Evolutionary conservation across 108 stramenopile species (phyloP), one percentile per base, ranked within the genome.

Genomic region (Nitzschia putrida): DNA sequence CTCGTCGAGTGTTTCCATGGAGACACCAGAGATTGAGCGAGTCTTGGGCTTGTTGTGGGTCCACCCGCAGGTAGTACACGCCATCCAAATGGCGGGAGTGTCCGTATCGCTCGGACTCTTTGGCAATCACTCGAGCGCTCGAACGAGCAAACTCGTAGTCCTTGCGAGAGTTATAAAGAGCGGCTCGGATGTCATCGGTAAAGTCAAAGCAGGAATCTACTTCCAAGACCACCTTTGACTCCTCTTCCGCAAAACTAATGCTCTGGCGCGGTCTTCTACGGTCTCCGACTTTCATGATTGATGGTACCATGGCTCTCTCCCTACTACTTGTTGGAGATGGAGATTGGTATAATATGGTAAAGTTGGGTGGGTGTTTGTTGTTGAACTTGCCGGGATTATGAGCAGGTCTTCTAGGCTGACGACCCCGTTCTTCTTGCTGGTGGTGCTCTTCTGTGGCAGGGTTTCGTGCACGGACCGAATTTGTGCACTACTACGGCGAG

Each of bases 1-100:
- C 82, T 40, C 82, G 63, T 43, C 77, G 68, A 0, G 23, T 26
- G 53, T 73, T 64, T 37, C 73, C 82, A 45, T 74, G 69, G 13
- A 71, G 51, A 24, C 37, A 64, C 82, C 82, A 83, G 20, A 57
- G 44, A 39, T 73, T 73, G 39, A 79, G 25, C 2, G 38, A 29
- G 24, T 73, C 72, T 58, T 79, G 78, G 0, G 41, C 55, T 40
- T 73, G 53, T 50, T 61, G 53, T 4, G 29, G 29, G 12, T 55
- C 26, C 38, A 61, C 53, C 11, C n/a, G 21, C 14, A 29, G 22
- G 29, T 29, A 9, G 59, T 73, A 79, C 6, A 60, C 67, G 11
- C 50, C 61, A 21, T 73, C 61, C 53, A 79, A 37, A 22, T 64
- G 53, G 26, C 44, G 61, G 20, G 64, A 55, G 20, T 68, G 25